phyloP scores from a whole-genome alignment of 148 eudicot species.

The Suaeda aralocaspica region DNA sequence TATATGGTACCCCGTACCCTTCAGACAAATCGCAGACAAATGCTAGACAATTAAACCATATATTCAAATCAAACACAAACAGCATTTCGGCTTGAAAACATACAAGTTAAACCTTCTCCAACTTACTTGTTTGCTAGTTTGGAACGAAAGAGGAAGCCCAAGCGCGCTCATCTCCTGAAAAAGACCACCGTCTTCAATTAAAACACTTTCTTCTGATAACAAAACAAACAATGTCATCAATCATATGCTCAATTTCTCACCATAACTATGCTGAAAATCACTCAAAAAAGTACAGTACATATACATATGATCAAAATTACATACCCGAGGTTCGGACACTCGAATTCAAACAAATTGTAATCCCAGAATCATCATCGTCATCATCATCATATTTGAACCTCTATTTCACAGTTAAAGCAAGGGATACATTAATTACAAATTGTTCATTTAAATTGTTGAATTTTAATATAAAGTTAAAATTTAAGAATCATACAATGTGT shows the following conservation, averaged over 20 bases:
- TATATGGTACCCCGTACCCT: too few relatives aligned
- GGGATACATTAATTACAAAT: background rate
- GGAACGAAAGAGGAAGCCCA: constrained; percentile 86
- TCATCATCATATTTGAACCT: constrained; percentile 39
- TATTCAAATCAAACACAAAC: too few relatives aligned
- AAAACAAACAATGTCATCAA: background rate
- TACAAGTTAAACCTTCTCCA: background rate
- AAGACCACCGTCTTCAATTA: constrained; percentile 42
- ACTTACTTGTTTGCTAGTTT: constrained; percentile 64
- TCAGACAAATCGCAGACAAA: too few relatives aligned
- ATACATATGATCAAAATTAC: background rate
- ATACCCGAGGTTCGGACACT: constrained; percentile 12
- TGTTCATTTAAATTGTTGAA: background rate
- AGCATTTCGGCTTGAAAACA: too few relatives aligned
- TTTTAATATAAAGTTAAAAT: background rate
- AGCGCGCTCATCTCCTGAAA: constrained; percentile 50
- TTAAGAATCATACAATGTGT: constrained; percentile 37
- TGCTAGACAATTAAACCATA: too few relatives aligned
- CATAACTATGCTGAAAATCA: background rate
- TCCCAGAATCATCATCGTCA: constrained; percentile 18
- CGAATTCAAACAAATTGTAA: constrained; percentile 10
- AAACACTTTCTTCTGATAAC: constrained; percentile 27
- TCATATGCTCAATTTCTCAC: background rate
- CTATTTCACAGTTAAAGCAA: constrained; percentile 11
- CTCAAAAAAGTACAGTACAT: constrained; percentile 4